Percentiles rank a stretch among this genome's conserved stretches.
Conservation (phyloP, 164 flowering plant species). For the Chimonanthus salicifolius region DNA sequence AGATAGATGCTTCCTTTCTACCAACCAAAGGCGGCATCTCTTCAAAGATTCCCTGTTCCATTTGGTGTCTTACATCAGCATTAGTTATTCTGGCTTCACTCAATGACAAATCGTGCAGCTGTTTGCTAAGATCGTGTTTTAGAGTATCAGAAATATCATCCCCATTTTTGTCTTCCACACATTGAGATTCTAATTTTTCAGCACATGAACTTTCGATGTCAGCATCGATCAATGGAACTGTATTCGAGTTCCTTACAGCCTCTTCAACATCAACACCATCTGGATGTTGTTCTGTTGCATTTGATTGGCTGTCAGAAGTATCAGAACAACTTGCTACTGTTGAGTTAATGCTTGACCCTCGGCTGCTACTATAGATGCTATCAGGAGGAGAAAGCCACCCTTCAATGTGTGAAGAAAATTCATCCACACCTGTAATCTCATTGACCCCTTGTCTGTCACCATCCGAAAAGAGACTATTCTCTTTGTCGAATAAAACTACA, state of each 20-base stretch:
- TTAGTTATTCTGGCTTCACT: slow-evolving; percentile 9
- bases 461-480: slow-evolving; percentile 26
- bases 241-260: slow-evolving; percentile 17
- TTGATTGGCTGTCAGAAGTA: slow-evolving; percentile 25
- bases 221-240: slow-evolving; percentile 19
- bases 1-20: slow-evolving; percentile 29
- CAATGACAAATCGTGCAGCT: slow-evolving; percentile 16
- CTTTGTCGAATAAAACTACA: slow-evolving; percentile 32
- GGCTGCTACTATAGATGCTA: slow-evolving; percentile 52
- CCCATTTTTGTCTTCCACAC: slow-evolving; percentile 17
- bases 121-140: slow-evolving; percentile 13
- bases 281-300: slow-evolving; percentile 21
- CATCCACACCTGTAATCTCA: slow-evolving; percentile 28
- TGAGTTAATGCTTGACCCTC: slow-evolving; percentile 37
- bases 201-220: slow-evolving; percentile 17
- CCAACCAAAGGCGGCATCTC: slow-evolving; percentile 19
- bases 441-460: slow-evolving; percentile 24
- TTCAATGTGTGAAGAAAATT: slow-evolving; percentile 46
- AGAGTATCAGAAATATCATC: slow-evolving; percentile 11
- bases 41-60: slow-evolving; percentile 16
- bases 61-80: slow-evolving; percentile 10
- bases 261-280: slow-evolving; percentile 16
- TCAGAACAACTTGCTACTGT: slow-evolving; percentile 40
- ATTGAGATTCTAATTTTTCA: slow-evolving; percentile 24
- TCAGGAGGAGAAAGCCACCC: slow-evolving; percentile 94